These are phyloP conservation scores for Botrytis aclada DNA, from an alignment of 2,329 filamentous ascomycete species.

Conservation along the genomic window DNA sequence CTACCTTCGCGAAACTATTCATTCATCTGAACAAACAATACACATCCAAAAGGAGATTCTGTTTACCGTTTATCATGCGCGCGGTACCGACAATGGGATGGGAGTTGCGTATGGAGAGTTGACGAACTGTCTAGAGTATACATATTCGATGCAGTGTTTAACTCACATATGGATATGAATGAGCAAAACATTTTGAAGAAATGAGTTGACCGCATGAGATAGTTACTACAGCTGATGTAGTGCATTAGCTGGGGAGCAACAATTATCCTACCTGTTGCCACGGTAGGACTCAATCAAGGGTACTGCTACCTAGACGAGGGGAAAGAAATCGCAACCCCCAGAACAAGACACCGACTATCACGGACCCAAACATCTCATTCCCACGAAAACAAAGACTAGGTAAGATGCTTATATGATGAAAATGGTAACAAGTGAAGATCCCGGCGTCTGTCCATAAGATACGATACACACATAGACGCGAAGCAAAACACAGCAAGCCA, in stretches of 20 bases:
- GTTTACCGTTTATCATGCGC: too few relatives aligned
- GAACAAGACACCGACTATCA: not conserved
- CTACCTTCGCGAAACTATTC: too few relatives aligned
- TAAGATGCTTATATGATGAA: too few relatives aligned
- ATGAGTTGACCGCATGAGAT: not conserved
- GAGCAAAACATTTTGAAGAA: not conserved
- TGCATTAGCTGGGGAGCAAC: not conserved
- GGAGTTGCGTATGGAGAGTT: not conserved
- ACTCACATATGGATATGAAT: not conserved
- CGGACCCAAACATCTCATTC: not conserved
- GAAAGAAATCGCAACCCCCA: not conserved
- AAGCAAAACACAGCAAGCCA: not conserved
- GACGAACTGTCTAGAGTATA: not conserved
- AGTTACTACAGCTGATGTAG: not conserved
- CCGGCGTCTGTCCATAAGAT: conserved; percentile 28
- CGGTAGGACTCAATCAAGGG: not conserved
- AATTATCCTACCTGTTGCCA: not conserved
- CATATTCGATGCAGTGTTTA: not conserved
- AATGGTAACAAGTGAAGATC: not conserved
- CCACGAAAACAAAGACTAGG: not conserved
- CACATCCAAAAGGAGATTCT: not conserved
- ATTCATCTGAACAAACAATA: too few relatives aligned
- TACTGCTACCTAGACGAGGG: not conserved
- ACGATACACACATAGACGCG: not conserved
- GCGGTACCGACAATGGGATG: not conserved